Conservation (phyloP, 2,329 filamentous ascomycete genomes). For the Lithohypha guttulata region DNA sequence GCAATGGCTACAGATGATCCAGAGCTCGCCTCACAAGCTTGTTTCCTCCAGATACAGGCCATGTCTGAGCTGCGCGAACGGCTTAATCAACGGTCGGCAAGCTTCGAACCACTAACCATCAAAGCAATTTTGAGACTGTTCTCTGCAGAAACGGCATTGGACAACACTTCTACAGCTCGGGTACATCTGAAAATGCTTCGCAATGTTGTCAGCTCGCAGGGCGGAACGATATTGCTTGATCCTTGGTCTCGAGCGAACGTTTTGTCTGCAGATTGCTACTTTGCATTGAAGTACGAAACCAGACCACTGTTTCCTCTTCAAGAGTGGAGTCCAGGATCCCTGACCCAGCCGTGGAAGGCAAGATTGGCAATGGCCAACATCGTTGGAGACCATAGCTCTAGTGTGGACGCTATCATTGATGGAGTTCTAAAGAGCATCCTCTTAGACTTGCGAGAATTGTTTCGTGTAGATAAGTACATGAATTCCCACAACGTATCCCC, state of each 20-base stretch:
- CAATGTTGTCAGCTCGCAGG: conserved; percentile 17
- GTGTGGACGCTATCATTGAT: conserved; percentile 17
- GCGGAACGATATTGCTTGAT: conserved; percentile 18
- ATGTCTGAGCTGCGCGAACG: conserved; percentile 18
- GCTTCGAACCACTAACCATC: conserved; percentile 14
- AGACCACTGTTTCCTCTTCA: conserved; percentile 17
- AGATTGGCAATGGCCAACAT: conserved; percentile 17
- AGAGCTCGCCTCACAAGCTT: conserved; percentile 14
- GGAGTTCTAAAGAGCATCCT: conserved; percentile 14
- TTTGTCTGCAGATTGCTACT: conserved; percentile 19
- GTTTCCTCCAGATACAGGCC: conserved; percentile 18
- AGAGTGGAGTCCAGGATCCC: conserved; percentile 18
- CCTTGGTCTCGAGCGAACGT: conserved; percentile 21
- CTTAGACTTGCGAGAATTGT: conserved; percentile 18
- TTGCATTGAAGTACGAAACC: conserved; percentile 20
- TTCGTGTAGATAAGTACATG: conserved; percentile 15
- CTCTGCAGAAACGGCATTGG: conserved; percentile 17
- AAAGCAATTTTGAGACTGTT: conserved; percentile 20
- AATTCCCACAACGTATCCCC: conserved; percentile 13
- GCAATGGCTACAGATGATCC: conserved; percentile 12
- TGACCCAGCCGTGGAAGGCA: conserved; percentile 21
- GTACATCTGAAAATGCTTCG: conserved; percentile 21
- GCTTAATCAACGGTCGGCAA: conserved; percentile 9
- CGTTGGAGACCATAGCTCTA: conserved; percentile 17
- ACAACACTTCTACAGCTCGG: conserved; percentile 20